phyloP scores from a whole-genome alignment of 2,329 filamentous ascomycete species.

The Tolypocladium cylindrosporum region DNA sequence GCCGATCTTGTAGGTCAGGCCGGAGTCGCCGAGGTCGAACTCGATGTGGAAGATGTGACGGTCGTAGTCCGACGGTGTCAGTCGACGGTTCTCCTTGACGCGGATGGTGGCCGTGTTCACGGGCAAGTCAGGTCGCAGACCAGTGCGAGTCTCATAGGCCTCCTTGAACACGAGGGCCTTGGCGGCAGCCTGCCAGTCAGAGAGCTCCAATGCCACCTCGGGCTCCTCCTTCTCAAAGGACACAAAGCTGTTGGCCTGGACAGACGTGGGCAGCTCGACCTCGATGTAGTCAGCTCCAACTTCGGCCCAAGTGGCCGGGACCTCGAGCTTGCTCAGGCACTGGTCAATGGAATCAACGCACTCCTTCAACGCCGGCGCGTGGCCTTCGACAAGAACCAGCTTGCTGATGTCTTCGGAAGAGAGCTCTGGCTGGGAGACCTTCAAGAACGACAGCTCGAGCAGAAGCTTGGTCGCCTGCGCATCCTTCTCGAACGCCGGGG shows the following conservation, averaged over 20 bases:
- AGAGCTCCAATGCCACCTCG: conserved; percentile 56
- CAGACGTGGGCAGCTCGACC: conserved; percentile 47
- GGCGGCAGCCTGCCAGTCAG: conserved; percentile 73
- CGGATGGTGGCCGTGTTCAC: conserved; percentile 80
- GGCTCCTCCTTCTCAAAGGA: conserved; percentile 66
- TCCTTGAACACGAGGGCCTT: conserved; percentile 92
- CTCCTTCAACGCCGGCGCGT: conserved; percentile 39
- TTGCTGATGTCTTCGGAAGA: conserved; percentile 55
- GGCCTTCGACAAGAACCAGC: conserved; percentile 48
- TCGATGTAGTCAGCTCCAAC: conserved; percentile 42
- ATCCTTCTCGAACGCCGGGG: conserved; percentile 58
- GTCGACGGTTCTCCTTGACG: conserved; percentile 89
- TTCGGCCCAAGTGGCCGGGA: conserved; percentile 73
- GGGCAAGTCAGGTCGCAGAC: conserved; percentile 74
- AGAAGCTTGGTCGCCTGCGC: conserved; percentile 56
- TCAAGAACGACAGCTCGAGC: conserved; percentile 74
- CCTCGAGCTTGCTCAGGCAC: conserved; percentile 61
- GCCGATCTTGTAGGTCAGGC: conserved; percentile 91
- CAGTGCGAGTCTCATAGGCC: conserved; percentile 65
- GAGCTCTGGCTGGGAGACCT: conserved; percentile 59
- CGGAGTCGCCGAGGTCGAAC: conserved; percentile 86
- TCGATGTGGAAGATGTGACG: conserved; percentile 99
- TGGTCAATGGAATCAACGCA: conserved; percentile 58
- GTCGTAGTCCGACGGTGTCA: conserved; percentile 83
- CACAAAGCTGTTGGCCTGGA: conserved; percentile 74